phyloP scores from a whole-genome alignment of 2,329 filamentous ascomycete species.

The Fusarium floridanum region DNA sequence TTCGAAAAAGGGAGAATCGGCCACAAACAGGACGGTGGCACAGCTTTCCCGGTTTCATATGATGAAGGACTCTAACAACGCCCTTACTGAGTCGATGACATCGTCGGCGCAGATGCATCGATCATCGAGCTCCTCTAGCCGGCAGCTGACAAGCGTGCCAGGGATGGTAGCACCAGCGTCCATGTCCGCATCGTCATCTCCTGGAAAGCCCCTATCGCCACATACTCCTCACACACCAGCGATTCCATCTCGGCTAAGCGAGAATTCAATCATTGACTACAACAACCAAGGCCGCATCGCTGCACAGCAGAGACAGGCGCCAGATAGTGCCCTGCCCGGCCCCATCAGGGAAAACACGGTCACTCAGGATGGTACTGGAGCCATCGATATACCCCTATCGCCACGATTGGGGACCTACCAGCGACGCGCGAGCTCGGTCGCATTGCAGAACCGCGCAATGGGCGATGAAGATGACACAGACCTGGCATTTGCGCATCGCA shows the following conservation, averaged over 20 bases:
- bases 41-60: constrained; percentile 87
- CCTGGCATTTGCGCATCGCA: constrained; percentile 72
- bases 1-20: constrained; percentile 74
- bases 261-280: constrained; percentile 77
- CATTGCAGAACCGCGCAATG: constrained; percentile 69
- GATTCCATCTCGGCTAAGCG: constrained; percentile 92
- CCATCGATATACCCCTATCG: constrained; percentile 81
- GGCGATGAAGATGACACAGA: constrained; percentile 72
- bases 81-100: constrained; percentile 91
- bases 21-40: constrained; percentile 80
- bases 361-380: constrained; percentile 68
- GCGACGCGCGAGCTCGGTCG: constrained; percentile 77
- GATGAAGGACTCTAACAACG: constrained; percentile 91
- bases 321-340: constrained; percentile 46
- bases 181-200: constrained; percentile 87
- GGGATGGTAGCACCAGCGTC: constrained; percentile 80
- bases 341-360: constrained; percentile 54
- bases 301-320: constrained; percentile 47
- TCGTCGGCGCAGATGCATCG: constrained; percentile 88
- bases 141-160: constrained; percentile 70
- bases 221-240: constrained; percentile 94
- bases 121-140: constrained; percentile 80
- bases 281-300: constrained; percentile 47
- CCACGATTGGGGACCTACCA: constrained; percentile 70
- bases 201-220: constrained; percentile 88